These are phyloP conservation scores for Penicillium decumbens DNA, from an alignment of 2,329 filamentous ascomycete genomes.

Conservation along the genomic window DNA sequence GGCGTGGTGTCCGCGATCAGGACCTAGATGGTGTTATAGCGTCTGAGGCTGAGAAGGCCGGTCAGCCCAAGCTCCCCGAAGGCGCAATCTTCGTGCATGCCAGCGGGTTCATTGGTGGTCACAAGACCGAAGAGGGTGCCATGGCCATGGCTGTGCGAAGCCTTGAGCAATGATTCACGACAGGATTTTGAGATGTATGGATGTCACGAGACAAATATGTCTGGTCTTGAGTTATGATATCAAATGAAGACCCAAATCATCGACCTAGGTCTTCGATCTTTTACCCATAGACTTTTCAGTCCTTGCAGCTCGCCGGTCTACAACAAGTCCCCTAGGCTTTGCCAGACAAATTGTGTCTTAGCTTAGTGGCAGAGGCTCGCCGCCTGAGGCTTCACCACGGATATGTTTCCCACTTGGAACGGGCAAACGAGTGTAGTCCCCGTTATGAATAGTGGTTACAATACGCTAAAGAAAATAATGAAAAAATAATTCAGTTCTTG, in stretches of 20 bases:
- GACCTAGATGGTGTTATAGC: constrained; percentile 63
- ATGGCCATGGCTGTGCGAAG: constrained; percentile 67
- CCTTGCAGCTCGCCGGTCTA: too few species aligned
- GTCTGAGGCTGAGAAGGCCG: constrained; percentile 36
- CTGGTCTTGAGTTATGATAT: background rate
- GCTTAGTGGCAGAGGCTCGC: too few species aligned
- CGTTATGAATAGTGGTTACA: too few species aligned
- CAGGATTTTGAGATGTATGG: background rate
- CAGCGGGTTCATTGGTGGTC: constrained; percentile 91
- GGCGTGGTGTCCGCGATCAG: constrained; percentile 85
- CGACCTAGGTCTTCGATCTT: background rate
- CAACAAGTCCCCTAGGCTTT: too few species aligned
- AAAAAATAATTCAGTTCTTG: too few species aligned
- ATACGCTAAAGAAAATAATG: too few species aligned
- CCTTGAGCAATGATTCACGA: constrained; percentile 25
- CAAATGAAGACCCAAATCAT: background rate
- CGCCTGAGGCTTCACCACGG: too few species aligned
- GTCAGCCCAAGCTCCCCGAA: constrained; percentile 37
- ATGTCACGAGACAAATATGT: background rate
- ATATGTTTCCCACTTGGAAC: too few species aligned
- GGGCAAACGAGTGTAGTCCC: too few species aligned
- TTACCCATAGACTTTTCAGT: background rate
- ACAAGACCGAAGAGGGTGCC: constrained; percentile 84
- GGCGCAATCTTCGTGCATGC: constrained; percentile 90
- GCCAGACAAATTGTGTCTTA: too few species aligned